Conservation (phyloP, 768 basidiomycete genomes). For the Mycena polygramma region DNA sequence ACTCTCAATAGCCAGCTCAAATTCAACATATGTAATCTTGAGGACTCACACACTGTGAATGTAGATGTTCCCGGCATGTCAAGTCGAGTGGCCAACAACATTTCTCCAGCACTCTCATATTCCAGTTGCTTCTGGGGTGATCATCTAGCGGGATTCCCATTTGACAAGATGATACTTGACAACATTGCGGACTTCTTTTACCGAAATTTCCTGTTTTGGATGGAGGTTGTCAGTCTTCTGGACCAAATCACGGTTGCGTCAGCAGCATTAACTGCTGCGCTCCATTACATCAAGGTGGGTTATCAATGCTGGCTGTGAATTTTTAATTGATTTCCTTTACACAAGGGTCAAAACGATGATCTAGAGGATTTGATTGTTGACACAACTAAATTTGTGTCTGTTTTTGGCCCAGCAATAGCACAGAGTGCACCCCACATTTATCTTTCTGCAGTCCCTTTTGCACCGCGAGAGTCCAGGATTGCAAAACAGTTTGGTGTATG, state of each 20-base stretch:
- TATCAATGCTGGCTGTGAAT: too few species aligned
- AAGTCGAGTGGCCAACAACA: too few species aligned
- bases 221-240: constrained; percentile 5
- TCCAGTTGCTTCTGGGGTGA: neutral
- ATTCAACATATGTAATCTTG: constrained; percentile 1
- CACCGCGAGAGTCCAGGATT: neutral
- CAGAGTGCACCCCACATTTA: constrained; percentile 1
- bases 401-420: neutral
- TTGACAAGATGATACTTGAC: too few species aligned
- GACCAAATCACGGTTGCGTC: neutral
- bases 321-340: neutral
- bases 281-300: neutral
- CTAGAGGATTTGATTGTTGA: neutral
- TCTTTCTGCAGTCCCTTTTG: neutral
- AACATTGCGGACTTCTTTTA: neutral
- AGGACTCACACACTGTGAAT: constrained; percentile 1
- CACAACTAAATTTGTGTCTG: neutral
- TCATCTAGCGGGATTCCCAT: neutral
- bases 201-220: neutral
- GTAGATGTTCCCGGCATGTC: neutral
- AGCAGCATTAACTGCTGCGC: neutral
- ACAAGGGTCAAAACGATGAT: neutral
- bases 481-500: neutral
- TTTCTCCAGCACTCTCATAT: neutral
- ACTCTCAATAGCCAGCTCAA: neutral